phyloP scores from a whole-genome alignment of 1,139 yeast genomes.

The Yamadazyma spencermartinsiae region DNA sequence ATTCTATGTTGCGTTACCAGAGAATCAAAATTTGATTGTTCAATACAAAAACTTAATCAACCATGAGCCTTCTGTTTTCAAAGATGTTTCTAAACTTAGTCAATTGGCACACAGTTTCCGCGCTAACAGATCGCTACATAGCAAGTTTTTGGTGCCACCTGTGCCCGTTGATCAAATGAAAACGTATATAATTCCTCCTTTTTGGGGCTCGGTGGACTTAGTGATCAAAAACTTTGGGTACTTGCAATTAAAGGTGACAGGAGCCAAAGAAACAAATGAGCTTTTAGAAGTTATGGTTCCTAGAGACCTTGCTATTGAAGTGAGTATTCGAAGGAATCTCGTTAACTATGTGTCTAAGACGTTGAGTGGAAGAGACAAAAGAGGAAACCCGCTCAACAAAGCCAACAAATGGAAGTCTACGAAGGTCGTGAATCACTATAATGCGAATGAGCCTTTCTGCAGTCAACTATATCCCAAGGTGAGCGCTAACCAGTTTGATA shows the following conservation, averaged over 20 bases:
- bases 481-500: conserved; percentile 9
- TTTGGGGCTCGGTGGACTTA: conserved; percentile 64
- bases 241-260: conserved; percentile 64
- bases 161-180: conserved; percentile 23
- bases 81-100: conserved; percentile 23
- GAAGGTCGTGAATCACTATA: conserved; percentile 30
- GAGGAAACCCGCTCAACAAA: conserved; percentile 36
- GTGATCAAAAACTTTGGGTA: conserved; percentile 72
- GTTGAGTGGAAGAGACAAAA: conserved; percentile 38
- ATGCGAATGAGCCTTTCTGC: conserved; percentile 26
- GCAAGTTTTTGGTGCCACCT: conserved; percentile 8
- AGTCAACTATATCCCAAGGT: conserved; percentile 23
- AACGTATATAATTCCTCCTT: conserved; percentile 63
- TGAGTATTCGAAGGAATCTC: conserved; percentile 39
- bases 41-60: conserved; percentile 42
- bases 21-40: conserved; percentile 35
- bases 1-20: conserved; percentile 46
- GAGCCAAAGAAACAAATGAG: conserved; percentile 34
- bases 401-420: conserved; percentile 24
- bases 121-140: conserved; percentile 8
- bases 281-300: conserved; percentile 37
- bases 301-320: conserved; percentile 24
- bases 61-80: conserved; percentile 26
- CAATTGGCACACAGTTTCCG: conserved; percentile 2
- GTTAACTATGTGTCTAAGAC: conserved; percentile 32